Base-by-base conservation (phyloP, 768 basidiomycete genomes). In the Phylloporus scabripes region DNA sequence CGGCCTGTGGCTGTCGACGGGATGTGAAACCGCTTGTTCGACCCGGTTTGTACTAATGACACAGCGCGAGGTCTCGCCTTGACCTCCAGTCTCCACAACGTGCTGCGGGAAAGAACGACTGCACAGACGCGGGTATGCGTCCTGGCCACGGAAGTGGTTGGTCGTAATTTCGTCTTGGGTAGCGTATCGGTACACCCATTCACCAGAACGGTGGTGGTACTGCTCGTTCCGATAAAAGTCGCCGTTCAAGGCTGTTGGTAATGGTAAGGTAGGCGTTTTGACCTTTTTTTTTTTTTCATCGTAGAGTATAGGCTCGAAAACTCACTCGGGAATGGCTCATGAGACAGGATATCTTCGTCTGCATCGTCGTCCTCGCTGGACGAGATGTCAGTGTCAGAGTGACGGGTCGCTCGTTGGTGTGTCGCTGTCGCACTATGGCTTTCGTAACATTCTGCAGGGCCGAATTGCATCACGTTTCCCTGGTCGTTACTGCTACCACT, bases 151-250 rank as follows among this genome's bases (percentile, higher is more conserved):
- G 46, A 62, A 65, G 37, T 53, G 39, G 51, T 67, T 67, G 45
- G 53, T 56, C 10, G 42, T 51, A 4, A 69, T 59, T 45, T 67
- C 65, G n/a, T 67, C 51, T 14, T 58, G 44, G 26, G 65, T 67
- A 28, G 65, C 55, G 31, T 69, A 69, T 46, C 65, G 65, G 49
- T 67, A 67, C 29, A 32, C 42, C 67, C 67, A 67, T 21, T 49
- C 53, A 7, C 51, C 39, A 18, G 54, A 47, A 38, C 10, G 10
- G 29, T 52, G 21, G 20, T 34, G 5, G 2, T 15, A 10, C 26
- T 28, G 49, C 15, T 60, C 31, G 15, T 32, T 33, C 34, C 26
- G 17, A 26, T 63, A 69, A 41, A 54, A 65, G 0, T 20, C 38
- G 33, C 31, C 23, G 21, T 66, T 66, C 46, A 60, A 28, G 4